Percentiles rank a stretch among this genome's conserved stretches.
Evolutionary conservation across 202 grass and related monocot genomes (phyloP).

Genomic region (Elaeis oleifera): DNA sequence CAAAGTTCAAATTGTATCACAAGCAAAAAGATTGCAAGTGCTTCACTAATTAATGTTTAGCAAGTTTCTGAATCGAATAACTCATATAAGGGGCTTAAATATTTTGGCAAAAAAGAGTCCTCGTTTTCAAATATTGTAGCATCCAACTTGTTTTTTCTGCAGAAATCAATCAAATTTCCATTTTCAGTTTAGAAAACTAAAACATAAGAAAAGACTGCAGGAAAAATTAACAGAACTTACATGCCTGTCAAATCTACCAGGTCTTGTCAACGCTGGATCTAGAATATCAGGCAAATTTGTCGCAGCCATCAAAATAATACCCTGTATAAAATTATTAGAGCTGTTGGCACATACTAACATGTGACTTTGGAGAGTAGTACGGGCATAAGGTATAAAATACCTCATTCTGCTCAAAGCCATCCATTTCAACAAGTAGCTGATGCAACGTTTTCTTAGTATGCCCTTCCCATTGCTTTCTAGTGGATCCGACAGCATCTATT

Average conservation of each 20-base stretch:
- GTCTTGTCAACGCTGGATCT: slow-evolving; percentile 96
- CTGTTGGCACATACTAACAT: slow-evolving; percentile 3
- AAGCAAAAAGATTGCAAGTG: too few species aligned
- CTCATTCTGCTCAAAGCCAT: slow-evolving; percentile 99
- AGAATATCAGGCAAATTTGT: slow-evolving; percentile 98
- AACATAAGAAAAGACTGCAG: not conserved
- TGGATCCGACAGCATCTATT: slow-evolving; percentile 98
- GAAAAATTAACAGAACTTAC: slow-evolving; percentile 42
- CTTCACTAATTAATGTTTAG: too few species aligned
- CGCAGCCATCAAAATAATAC: slow-evolving; percentile 97
- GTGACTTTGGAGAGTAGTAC: not conserved
- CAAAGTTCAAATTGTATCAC: too few species aligned
- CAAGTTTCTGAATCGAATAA: too few species aligned
- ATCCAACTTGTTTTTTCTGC: too few species aligned
- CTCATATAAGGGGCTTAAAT: too few species aligned
- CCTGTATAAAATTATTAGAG: slow-evolving; percentile 37
- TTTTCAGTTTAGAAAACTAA: too few species aligned
- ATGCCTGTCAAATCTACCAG: slow-evolving; percentile 99
- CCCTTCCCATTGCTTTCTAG: slow-evolving; percentile 99
- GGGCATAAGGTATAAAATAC: slow-evolving; percentile 26
- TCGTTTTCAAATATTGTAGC: too few species aligned
- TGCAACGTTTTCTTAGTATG: slow-evolving; percentile 99
- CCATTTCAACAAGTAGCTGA: slow-evolving; percentile 99
- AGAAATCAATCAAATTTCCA: too few species aligned
- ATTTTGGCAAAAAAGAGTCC: too few species aligned